These are phyloP conservation scores for Cladosporium colombiae DNA, from an alignment of 2,329 filamentous ascomycete genomes.

Conservation along the genomic window DNA sequence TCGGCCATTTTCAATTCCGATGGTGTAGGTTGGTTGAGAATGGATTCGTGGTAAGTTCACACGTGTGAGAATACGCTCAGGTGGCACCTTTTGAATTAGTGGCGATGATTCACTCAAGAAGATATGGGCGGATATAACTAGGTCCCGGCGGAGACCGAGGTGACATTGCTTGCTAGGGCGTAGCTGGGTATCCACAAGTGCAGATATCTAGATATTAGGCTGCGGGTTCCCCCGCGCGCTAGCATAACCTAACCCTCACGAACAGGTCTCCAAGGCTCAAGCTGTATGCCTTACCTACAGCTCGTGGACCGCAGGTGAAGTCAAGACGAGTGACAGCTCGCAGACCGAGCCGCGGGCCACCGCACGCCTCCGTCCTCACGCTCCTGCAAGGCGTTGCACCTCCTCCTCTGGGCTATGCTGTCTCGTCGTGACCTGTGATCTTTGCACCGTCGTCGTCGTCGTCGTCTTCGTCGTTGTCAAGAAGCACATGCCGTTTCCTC, in stretches of 20 bases:
- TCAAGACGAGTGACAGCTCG: not conserved
- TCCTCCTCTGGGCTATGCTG: not conserved
- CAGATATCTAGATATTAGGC: not conserved
- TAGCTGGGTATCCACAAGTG: not conserved
- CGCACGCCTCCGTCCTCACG: not conserved
- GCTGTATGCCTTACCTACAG: not conserved
- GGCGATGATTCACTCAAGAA: not conserved
- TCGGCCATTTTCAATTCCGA: not conserved
- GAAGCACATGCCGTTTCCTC: not conserved
- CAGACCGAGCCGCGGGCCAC: not conserved
- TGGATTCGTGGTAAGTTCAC: not conserved
- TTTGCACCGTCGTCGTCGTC: not conserved
- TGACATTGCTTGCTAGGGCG: conserved; percentile 15
- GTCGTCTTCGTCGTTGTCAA: not conserved
- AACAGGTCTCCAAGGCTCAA: not conserved
- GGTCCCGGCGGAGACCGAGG: conserved; percentile 11
- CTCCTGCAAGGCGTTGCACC: conserved; percentile 1
- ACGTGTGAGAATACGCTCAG: not conserved
- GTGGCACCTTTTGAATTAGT: not conserved
- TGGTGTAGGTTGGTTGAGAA: not conserved
- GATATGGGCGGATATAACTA: not conserved
- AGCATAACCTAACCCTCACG: not conserved
- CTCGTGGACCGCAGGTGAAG: not conserved
- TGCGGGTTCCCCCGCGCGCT: not conserved
- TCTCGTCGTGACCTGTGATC: not conserved